Conservation (phyloP, 352 stramenopile species). For the Phytopythium litorale region DNA sequence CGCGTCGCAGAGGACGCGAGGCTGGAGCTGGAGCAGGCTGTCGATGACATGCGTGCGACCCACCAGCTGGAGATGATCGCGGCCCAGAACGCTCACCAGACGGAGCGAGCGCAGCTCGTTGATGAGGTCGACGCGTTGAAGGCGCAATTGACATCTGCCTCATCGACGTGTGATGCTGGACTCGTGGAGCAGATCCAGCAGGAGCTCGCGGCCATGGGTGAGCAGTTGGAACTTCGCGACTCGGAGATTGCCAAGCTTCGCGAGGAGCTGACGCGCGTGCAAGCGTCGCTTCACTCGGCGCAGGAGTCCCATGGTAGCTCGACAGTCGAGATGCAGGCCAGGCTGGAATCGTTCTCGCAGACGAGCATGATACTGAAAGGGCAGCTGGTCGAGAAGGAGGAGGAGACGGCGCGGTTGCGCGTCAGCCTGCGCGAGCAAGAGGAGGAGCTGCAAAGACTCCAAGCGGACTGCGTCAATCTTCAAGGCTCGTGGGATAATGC, state of each 20-base stretch:
- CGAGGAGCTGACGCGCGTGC: constrained; percentile 27
- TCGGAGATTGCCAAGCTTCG: constrained; percentile 8
- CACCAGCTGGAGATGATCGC: constrained; percentile 2
- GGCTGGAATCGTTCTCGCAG: constrained; percentile 7
- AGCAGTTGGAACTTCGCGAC: constrained; percentile 27
- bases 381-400: constrained; percentile 11
- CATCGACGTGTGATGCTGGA: not conserved
- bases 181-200: constrained; percentile 15
- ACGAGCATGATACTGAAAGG: constrained; percentile 11
- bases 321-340: not conserved
- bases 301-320: not conserved
- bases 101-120: not conserved
- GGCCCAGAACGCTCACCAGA: not conserved
- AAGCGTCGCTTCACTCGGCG: constrained; percentile 16
- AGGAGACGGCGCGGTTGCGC: constrained; percentile 2
- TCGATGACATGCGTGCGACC: not conserved
- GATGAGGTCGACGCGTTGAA: not conserved
- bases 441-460: not conserved
- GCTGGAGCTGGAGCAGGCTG: constrained; percentile 53
- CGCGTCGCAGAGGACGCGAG: constrained; percentile 40
- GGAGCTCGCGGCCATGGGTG: constrained; percentile 29
- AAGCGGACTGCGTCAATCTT: not conserved
- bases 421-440: constrained; percentile 3
- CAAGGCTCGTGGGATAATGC: not conserved
- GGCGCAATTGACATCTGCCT: not conserved